A percentile compares a stretch with the other conserved stretches of the same genome.
These are phyloP conservation scores for Ophiostoma ips DNA, from an alignment of 2,329 filamentous ascomycete genomes.

Conservation along the genomic window DNA sequence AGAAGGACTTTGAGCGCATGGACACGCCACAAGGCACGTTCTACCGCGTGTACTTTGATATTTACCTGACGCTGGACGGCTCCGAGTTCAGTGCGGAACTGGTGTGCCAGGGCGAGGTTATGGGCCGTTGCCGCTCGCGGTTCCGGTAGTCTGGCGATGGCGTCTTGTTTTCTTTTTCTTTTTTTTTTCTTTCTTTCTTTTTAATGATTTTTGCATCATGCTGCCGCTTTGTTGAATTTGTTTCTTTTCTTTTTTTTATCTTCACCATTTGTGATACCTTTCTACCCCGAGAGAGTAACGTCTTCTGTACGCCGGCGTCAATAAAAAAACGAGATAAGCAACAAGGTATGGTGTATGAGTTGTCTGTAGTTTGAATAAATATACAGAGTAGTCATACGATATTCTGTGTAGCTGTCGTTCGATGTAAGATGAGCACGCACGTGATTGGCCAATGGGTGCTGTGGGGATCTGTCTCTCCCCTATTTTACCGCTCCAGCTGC, in stretches of 20 bases:
- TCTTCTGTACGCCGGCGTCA: constrained; percentile 3
- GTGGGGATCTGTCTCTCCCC: not conserved
- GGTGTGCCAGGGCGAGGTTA: constrained; percentile 98
- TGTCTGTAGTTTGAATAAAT: too few species aligned
- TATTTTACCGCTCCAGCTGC: too few species aligned
- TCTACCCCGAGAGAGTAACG: constrained; percentile 3
- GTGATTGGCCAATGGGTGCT: not conserved
- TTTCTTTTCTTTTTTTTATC: not conserved
- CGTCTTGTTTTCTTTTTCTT: not conserved
- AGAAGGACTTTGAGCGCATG: constrained; percentile 99
- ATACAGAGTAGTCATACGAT: not conserved
- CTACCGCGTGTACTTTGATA: constrained; percentile 69
- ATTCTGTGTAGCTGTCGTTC: not conserved
- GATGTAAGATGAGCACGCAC: constrained; percentile 1
- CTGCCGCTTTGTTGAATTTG: constrained; percentile 1
- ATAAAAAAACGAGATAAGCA: too few species aligned
- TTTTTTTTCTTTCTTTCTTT: not conserved
- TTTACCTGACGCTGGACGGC: constrained; percentile 87
- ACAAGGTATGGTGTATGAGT: too few species aligned
- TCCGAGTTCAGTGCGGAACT: constrained; percentile 97
- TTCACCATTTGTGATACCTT: constrained; percentile 5
- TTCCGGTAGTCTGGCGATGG: constrained; percentile 48
- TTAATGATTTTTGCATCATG: not conserved
- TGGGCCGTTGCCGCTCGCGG: constrained; percentile 87
- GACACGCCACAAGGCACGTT: constrained; percentile 95